phyloP scores from a whole-genome alignment of 495 filamentous ascomycete species.

The Xylaria acuta region DNA sequence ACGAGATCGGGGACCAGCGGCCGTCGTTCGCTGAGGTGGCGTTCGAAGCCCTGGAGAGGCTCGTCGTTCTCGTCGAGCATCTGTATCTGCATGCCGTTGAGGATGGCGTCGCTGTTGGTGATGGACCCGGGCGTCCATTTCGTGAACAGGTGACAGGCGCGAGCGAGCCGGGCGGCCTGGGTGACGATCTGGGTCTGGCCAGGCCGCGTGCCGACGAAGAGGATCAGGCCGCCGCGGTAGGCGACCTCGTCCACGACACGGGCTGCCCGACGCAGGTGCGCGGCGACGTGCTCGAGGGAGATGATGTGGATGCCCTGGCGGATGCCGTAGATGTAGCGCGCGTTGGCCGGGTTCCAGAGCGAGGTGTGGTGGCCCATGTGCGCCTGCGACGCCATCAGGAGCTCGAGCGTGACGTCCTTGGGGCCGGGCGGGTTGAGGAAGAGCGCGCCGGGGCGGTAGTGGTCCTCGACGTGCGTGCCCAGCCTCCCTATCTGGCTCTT shows the following conservation, averaged over 20 bases:
- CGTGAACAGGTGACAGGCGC: slow-evolving; percentile 88
- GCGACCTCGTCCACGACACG: slow-evolving; percentile 88
- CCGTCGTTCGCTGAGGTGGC: slow-evolving; percentile 64
- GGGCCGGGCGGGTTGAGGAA: slow-evolving; percentile 75
- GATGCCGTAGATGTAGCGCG: slow-evolving; percentile 92
- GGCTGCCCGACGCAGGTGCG: slow-evolving; percentile 86
- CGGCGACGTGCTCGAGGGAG: slow-evolving; percentile 82
- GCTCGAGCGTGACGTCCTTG: slow-evolving; percentile 83
- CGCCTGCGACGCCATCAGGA: slow-evolving; percentile 86
- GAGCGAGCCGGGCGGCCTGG: slow-evolving; percentile 75
- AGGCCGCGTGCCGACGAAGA: slow-evolving; percentile 86
- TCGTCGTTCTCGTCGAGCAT: slow-evolving; percentile 75
- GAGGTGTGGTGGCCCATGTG: slow-evolving; percentile 93
- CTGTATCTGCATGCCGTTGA: slow-evolving; percentile 67
- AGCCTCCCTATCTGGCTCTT: slow-evolving; percentile 47
- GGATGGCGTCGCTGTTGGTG: slow-evolving; percentile 90
- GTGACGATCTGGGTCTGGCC: slow-evolving; percentile 82
- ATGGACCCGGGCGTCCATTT: slow-evolving; percentile 92
- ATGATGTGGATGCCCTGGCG: slow-evolving; percentile 93
- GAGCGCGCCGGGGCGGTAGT: slow-evolving; percentile 72
- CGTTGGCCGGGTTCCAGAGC: slow-evolving; percentile 94
- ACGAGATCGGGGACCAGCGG: slow-evolving; percentile 88
- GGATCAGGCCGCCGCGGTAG: slow-evolving; percentile 79
- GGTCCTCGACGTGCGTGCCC: slow-evolving; percentile 59
- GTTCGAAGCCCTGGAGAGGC: slow-evolving; percentile 68